Conservation (phyloP, 768 basidiomycete species). For the Tylopilus sp. region DNA sequence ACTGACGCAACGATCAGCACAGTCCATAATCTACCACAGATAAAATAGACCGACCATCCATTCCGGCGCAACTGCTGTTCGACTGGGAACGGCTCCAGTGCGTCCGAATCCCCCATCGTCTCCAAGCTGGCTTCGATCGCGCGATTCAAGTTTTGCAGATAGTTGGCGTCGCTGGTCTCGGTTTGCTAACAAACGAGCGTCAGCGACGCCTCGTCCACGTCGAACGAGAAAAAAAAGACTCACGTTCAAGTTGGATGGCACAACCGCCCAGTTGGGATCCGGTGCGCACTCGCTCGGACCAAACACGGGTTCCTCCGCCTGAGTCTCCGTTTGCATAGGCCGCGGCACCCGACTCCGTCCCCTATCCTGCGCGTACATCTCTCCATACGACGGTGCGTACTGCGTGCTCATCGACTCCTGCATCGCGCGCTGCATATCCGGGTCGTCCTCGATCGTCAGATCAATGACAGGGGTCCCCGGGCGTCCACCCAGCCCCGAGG, state of each 20-base stretch:
- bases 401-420: slow-evolving; percentile 47
- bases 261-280: slow-evolving; percentile 67
- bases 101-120: slow-evolving; percentile 43
- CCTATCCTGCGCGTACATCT: slow-evolving; percentile 16
- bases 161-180: slow-evolving; percentile 39
- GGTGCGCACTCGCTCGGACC: slow-evolving; percentile 59
- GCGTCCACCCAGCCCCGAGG: slow-evolving; percentile 13
- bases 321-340: slow-evolving; percentile 7
- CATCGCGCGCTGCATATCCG: slow-evolving; percentile 48
- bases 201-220: neutral
- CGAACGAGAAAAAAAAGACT: neutral
- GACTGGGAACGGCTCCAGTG: slow-evolving; percentile 49
- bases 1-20: slow-evolving; percentile 34
- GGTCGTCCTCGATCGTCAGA: slow-evolving; percentile 57
- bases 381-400: neutral
- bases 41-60: slow-evolving; percentile 46
- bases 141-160: slow-evolving; percentile 62
- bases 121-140: slow-evolving; percentile 72
- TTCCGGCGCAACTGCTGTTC: slow-evolving; percentile 54
- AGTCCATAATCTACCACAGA: neutral
- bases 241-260: slow-evolving; percentile 69
- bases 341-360: neutral
- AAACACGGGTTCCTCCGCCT: slow-evolving; percentile 42
- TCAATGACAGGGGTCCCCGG: slow-evolving; percentile 46
- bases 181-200: slow-evolving; percentile 25